A percentile compares a stretch with the other conserved stretches of the same genome.
Evolutionary conservation across 495 filamentous ascomycete genomes (phyloP).

Genomic region (Penicillium fimorum): DNA sequence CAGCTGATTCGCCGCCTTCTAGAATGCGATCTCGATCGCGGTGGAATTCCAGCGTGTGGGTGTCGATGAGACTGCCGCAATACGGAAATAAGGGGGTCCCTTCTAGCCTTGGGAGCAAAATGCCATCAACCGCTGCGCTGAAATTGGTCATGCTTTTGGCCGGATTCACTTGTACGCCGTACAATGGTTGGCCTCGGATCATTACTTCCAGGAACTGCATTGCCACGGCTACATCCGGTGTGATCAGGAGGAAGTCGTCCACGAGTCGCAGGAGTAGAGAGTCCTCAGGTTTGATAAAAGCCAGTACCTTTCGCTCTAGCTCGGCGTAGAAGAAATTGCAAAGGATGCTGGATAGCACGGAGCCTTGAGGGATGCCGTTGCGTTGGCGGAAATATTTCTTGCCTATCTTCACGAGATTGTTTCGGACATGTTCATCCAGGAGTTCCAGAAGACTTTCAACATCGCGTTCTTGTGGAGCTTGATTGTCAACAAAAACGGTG

Average conservation of each 20-base stretch:
- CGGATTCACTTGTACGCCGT: constrained; percentile 75
- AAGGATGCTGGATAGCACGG: constrained; percentile 76
- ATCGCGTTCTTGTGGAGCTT: constrained; percentile 50
- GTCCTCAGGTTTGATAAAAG: constrained; percentile 59
- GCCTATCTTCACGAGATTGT: constrained; percentile 84
- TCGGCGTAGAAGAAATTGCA: constrained; percentile 96
- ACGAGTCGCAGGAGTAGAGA: constrained; percentile 76
- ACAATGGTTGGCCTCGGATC: constrained; percentile 72
- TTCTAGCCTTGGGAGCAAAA: constrained; percentile 50
- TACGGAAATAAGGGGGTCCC: constrained; percentile 69
- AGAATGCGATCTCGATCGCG: constrained; percentile 55
- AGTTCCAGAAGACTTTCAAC: constrained; percentile 64
- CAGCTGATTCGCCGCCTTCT: constrained; percentile 42
- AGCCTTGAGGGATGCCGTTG: constrained; percentile 89
- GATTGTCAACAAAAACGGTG: constrained; percentile 74
- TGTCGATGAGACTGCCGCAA: constrained; percentile 78
- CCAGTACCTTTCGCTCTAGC: constrained; percentile 66
- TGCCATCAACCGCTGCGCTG: constrained; percentile 56
- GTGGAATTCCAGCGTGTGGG: constrained; percentile 68
- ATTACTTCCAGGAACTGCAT: constrained; percentile 71
- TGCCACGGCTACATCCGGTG: constrained; percentile 61
- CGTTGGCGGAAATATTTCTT: constrained; percentile 89
- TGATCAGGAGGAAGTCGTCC: constrained; percentile 92
- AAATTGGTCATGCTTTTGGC: constrained; percentile 88
- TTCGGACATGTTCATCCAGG: constrained; percentile 70